Evolutionary conservation across 805 yeast genomes (phyloP), one percentile per base, ranked within the genome.

Genomic region (Starmerella sp.): DNA sequence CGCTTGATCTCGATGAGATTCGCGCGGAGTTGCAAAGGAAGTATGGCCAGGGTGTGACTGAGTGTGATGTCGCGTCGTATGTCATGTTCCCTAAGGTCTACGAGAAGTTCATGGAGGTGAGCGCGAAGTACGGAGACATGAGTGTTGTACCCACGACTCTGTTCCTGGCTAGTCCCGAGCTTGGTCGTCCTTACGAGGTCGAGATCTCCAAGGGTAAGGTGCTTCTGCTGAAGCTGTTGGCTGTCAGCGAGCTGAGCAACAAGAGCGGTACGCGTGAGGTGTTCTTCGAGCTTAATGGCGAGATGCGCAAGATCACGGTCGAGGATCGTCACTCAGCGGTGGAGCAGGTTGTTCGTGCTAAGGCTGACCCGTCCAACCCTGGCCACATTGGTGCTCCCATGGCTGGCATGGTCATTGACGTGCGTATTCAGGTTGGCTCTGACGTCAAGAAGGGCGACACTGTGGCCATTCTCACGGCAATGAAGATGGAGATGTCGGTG

Each of bases 401-500:
- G 97, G 95, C 97, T 43, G 98, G 98, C 75, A 97, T 90, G 61
- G 87, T 91, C 59, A 87, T 91, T 61, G 98, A 93, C 73, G 86
- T 90, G 53, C 86, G 95, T 68, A 88, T 89, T 60, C 86, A 88
- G 75, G 80, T 81, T 63, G 96, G 95, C 58, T 78, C 82, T 52
- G 84, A 84, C 61, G 95, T 93, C 62, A 88, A 87, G 80, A 91
- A 91, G 80, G 98, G 98, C 62, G 95, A 91, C 69, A 90, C 96
- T 36, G 71, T 91, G 61, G 95, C 95, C 58, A 95, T 91, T 30
- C 78, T 91, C 68, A 82, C 91, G 69, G 98, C 98, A 60, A 91
- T 91, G 98, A 91, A 91, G 81, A 91, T 91, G 98, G 98, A 93
- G 76, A 93, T 93, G 97, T 95, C 93, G 52, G 90, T 91, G 65